phyloP scores from a whole-genome alignment of 2,329 filamentous ascomycete genomes.

The Lachnellula subtilissima region DNA sequence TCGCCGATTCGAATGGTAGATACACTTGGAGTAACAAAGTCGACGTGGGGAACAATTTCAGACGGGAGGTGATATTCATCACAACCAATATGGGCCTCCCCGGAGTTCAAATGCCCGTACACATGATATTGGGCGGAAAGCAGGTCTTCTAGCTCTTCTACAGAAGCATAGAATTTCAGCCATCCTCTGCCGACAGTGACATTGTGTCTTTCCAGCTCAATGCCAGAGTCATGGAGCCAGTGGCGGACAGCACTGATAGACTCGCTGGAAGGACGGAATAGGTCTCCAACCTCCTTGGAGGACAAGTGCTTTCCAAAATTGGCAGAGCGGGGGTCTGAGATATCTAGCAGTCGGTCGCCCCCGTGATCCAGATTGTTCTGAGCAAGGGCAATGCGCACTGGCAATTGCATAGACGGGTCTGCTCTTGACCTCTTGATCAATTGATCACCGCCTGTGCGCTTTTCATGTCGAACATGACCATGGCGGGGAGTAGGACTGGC shows the following conservation, averaged over 20 bases:
- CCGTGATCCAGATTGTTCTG: conserved; percentile 23
- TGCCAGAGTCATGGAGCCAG: conserved; percentile 15
- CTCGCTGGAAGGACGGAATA: conserved; percentile 14
- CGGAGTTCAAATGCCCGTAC: conserved; percentile 46
- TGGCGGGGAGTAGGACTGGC: conserved; percentile 7
- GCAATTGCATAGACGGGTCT: neutral
- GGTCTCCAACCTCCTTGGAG: conserved; percentile 21
- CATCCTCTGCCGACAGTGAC: conserved; percentile 28
- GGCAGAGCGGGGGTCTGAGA: conserved; percentile 28
- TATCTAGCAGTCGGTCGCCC: conserved; percentile 30
- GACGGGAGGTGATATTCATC: conserved; percentile 45
- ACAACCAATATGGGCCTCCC: conserved; percentile 22
- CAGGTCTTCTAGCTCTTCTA: conserved; percentile 28
- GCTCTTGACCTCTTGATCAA: conserved; percentile 2
- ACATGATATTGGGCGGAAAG: conserved; percentile 28
- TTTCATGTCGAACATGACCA: conserved; percentile 10
- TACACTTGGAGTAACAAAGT: conserved; percentile 47
- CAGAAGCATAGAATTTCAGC: conserved; percentile 30
- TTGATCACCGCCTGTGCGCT: neutral
- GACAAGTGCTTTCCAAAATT: conserved; percentile 33
- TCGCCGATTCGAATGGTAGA: conserved; percentile 7
- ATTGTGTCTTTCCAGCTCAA: conserved; percentile 8
- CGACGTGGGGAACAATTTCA: conserved; percentile 42
- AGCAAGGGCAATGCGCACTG: conserved; percentile 16
- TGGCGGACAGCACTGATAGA: conserved; percentile 2